These are phyloP conservation scores for Ceratobasidium sp. DNA, from an alignment of 1,284 basidiomycete species.

Conservation along the genomic window DNA sequence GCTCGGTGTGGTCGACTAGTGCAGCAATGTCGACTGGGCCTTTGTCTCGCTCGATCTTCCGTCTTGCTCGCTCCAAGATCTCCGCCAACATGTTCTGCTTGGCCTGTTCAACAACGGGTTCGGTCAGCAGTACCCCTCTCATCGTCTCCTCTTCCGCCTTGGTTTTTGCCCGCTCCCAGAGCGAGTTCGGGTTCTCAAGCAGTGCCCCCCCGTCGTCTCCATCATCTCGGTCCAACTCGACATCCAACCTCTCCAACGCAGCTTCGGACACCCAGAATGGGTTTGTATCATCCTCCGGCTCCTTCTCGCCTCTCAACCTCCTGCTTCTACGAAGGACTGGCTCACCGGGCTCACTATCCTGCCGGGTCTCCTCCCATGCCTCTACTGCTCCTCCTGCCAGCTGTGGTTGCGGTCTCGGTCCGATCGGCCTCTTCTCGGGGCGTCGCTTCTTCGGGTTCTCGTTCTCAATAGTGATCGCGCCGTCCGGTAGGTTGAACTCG, in stretches of 20 bases:
- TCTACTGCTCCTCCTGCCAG: background rate
- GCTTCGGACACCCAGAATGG: slow-evolving; percentile 1
- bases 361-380: background rate
- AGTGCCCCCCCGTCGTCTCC: background rate
- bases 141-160: background rate
- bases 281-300: background rate
- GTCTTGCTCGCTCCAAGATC: background rate
- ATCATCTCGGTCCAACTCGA: background rate
- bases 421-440: background rate
- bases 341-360: slow-evolving; percentile 15
- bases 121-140: slow-evolving; percentile 1
- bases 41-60: background rate
- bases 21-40: background rate
- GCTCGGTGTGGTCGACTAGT: background rate
- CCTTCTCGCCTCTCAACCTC: background rate
- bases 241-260: background rate
- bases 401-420: background rate
- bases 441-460: slow-evolving; percentile 7
- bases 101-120: background rate
- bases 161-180: background rate
- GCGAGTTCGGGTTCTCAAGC: background rate
- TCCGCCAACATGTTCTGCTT: background rate
- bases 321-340: background rate
- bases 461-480: background rate
- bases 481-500: background rate